Conservation (phyloP, 345 rosid genomes). For the Corchorus capsularis region DNA sequence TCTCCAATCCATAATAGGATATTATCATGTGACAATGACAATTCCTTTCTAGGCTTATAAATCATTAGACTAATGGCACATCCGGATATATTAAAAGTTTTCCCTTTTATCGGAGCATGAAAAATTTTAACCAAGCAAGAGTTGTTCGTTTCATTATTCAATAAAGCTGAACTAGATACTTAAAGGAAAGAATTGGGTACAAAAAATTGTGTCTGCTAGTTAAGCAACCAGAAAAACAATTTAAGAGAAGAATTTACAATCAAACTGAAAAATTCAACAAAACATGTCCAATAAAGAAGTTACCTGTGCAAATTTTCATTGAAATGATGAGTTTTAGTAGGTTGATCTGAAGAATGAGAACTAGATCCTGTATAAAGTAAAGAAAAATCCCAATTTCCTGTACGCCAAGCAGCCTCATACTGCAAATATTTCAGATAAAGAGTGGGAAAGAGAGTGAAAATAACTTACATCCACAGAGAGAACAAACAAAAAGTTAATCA, state of each 20-base stretch:
- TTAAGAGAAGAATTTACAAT: not conserved
- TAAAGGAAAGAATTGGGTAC: not conserved
- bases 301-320: conserved; percentile 88
- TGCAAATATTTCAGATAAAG: conserved; percentile 37
- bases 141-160: not conserved
- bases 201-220: not conserved
- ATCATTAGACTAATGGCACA: not conserved
- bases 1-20: not conserved
- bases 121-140: not conserved
- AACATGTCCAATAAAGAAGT: conserved; percentile 11
- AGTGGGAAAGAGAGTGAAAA: not conserved
- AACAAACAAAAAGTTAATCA: not conserved
- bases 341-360: conserved; percentile 43
- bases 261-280: not conserved
- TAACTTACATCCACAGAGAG: conserved; percentile 3
- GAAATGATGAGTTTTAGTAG: conserved; percentile 53
- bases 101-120: too few species aligned
- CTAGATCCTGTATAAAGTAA: conserved; percentile 49
- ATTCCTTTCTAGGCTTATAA: not conserved
- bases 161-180: not conserved
- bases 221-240: not conserved
- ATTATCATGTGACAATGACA: not conserved
- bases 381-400: conserved; percentile 97
- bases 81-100: too few species aligned
- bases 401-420: conserved; percentile 99